phyloP scores from a whole-genome alignment of 495 filamentous ascomycete species.

The Articulospora tetracladia region DNA sequence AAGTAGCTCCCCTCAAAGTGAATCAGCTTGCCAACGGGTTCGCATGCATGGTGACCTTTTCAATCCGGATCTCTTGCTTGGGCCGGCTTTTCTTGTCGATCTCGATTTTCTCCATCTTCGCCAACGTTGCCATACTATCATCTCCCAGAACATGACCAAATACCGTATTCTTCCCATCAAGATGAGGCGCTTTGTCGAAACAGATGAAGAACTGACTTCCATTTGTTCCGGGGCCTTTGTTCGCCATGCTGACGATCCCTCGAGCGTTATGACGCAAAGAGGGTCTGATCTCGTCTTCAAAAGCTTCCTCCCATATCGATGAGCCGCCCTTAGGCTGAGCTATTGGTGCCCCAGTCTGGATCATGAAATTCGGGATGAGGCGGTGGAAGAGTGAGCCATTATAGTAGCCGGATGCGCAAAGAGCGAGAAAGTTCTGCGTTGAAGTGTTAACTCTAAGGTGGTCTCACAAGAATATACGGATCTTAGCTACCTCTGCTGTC shows the following conservation, averaged over 20 bases:
- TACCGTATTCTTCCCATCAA: slow-evolving; percentile 91
- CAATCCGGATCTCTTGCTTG: slow-evolving; percentile 64
- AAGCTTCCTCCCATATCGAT: slow-evolving; percentile 78
- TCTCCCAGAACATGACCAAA: slow-evolving; percentile 76
- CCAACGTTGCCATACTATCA: slow-evolving; percentile 64
- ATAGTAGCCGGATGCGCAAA: slow-evolving; percentile 88
- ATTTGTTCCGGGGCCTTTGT: slow-evolving; percentile 80
- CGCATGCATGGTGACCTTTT: slow-evolving; percentile 82
- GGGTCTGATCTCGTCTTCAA: slow-evolving; percentile 92
- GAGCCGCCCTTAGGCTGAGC: slow-evolving; percentile 70
- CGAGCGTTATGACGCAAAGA: slow-evolving; percentile 80
- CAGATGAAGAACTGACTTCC: slow-evolving; percentile 93
- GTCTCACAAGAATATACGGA: not conserved
- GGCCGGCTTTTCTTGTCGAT: slow-evolving; percentile 92
- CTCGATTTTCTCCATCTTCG: slow-evolving; percentile 68
- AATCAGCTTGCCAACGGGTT: slow-evolving; percentile 80
- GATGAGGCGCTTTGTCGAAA: slow-evolving; percentile 80
- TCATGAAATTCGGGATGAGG: slow-evolving; percentile 85
- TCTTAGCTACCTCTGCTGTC: slow-evolving; percentile 63
- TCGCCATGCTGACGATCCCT: slow-evolving; percentile 92
- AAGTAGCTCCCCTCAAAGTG: not conserved
- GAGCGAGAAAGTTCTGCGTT: slow-evolving; percentile 89
- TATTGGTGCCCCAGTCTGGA: slow-evolving; percentile 70
- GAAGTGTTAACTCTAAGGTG: slow-evolving; percentile 7
- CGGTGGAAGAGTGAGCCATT: slow-evolving; percentile 88